Evolutionary conservation across 2,329 filamentous ascomycete genomes (phyloP), one percentile per base, ranked within the genome.

Genomic region (Claviceps capensis): DNA sequence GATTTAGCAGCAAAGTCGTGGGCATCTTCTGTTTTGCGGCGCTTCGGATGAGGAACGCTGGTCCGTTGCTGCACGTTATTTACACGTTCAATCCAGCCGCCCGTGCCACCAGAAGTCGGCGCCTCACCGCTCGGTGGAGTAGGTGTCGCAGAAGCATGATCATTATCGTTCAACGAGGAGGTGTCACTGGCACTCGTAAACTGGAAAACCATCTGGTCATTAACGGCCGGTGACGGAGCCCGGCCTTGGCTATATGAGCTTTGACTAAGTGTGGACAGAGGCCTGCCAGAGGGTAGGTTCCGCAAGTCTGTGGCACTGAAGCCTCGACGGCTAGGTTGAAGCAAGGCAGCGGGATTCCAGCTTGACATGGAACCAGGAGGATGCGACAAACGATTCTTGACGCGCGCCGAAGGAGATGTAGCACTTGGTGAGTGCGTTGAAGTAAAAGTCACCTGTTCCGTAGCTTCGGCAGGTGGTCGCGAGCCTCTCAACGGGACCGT

Each of bases 61-160:
- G 71, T 59, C 26, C 89, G 84, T 49, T 83, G 76, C 57, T 86
- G 77, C 14, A 94, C 78, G 57, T 84, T 82, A 63, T 90, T 87
- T 63, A 89, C 74, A 36, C 81, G 78, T 65, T 94, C 87, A 46
- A 95, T 79, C 69, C 89, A 79, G 52, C 69, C 69, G 9, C 76
- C 73, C 58, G 80, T 75, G 26, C 79, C 77, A 49, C 59, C 63
- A 19, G 57, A 52, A 5, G 57, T 46, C 17, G 57, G 55, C 17
- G 55, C 54, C 40, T 62, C 59, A 47, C 60, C 60, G 16, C 58
- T 57, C 23, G 52, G 58, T 4, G 64, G 63, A 22, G 63, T 59
- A 4, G 64, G 64, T 17, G 63, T 72, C 48, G 65, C 67, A 13
- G 64, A 60, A 49, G 59, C 60, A 52, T 63, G 66, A 34, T 65